Evolutionary conservation across 1,284 basidiomycete species (phyloP), one percentile per base, ranked within the genome.

Genomic region (Microbotryum violaceum): DNA sequence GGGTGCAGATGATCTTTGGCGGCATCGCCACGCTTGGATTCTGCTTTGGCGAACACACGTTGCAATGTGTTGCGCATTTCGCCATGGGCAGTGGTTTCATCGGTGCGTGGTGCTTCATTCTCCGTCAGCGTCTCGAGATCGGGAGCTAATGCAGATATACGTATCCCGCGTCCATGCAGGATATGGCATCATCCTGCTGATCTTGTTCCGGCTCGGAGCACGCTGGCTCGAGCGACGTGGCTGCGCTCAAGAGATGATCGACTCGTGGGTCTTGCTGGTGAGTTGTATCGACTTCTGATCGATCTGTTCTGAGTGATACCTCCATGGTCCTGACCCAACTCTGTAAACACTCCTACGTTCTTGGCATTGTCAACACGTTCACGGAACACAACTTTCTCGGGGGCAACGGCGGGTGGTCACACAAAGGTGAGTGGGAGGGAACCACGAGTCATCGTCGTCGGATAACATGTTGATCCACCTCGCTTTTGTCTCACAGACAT

Each of bases 251-350:
- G 93, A 97, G 72, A 92, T 85, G 83, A 86, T 90, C 79, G 92
- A 96, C 75, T 88, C 85, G 18, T 87, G 85, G 80, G 85, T 94
- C 20, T 94, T 96, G 65, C 86, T 85, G 76, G 77, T 86, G 37
- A 94, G 91, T 91, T 88, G 88, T 72, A 60, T 85, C 78, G 27
- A 33, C n/a, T 44, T 31, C 53, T 12, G 27, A 53, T 49, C 46
- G 56, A n/a, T 27, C 55, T 31, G 37, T 58, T 44, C 57, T 50
- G 51, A 44, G 57, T 61, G 6, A 31, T 31, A 2, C 9, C 29
- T 31, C 9, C 2, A 8, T 31, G 37, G 12, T 42, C 37, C 37
- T 42, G 37, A 42, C 12, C 2, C 37, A 16, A 42, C 37, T 54
- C 54, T 33, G 51, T 23, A 54, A 42, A 12, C 45, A 56, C 55